Percentiles rank a stretch among this genome's conserved stretches.
Conservation (phyloP, 192 early-diverging fungal species). For the Gaertneriomyces semiglobifer region DNA sequence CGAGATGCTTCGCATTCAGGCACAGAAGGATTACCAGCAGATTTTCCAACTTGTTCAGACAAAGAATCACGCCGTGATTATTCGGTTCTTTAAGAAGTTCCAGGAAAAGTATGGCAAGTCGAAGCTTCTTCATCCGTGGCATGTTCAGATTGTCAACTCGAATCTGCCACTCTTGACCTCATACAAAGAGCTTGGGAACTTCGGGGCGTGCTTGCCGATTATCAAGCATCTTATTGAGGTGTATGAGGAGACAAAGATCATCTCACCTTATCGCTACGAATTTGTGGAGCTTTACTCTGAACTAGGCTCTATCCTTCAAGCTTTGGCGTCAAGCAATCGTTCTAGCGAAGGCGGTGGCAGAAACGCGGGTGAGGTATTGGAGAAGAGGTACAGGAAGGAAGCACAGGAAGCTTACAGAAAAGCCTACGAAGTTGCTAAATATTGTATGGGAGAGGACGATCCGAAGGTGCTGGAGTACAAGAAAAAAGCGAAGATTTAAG, state of each 20-base stretch:
- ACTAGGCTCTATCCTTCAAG: constrained; percentile 44
- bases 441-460: constrained; percentile 17
- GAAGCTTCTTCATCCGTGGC: constrained; percentile 50
- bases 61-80: constrained; percentile 5
- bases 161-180: constrained; percentile 45
- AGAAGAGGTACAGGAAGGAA: constrained; percentile 24
- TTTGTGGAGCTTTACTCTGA: constrained; percentile 58
- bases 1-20: constrained; percentile 36
- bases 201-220: constrained; percentile 37
- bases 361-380: constrained; percentile 13
- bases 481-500: constrained; percentile 19
- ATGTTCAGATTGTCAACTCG: constrained; percentile 49
- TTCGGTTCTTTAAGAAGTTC: constrained; percentile 43
- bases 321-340: constrained; percentile 17
- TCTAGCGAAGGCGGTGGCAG: not conserved
- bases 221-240: constrained; percentile 45
- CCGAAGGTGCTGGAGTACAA: constrained; percentile 19
- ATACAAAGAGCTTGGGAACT: constrained; percentile 23
- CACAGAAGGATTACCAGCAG: constrained; percentile 27
- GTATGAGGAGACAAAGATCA: constrained; percentile 45
- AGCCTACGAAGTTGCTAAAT: constrained; percentile 18
- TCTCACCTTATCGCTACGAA: constrained; percentile 54
- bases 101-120: constrained; percentile 47
- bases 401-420: constrained; percentile 20
- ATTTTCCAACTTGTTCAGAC: constrained; percentile 4